Evolutionary conservation across 345 rosid genomes (phyloP).

Genomic region (Populus tremula): DNA sequence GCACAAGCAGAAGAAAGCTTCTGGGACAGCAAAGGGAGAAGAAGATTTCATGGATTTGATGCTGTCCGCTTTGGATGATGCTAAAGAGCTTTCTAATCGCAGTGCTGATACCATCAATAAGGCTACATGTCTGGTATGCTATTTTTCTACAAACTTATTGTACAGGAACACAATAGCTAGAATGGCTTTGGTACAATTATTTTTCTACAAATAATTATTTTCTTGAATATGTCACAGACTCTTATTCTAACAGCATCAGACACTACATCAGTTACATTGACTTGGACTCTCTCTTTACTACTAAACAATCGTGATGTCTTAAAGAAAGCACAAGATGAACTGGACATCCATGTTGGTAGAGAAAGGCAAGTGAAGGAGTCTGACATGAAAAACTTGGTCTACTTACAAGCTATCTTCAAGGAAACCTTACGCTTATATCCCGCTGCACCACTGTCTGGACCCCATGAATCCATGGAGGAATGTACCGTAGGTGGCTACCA

Average conservation of each 20-base stretch:
- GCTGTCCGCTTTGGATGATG: conserved; percentile 16
- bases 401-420: conserved; percentile 27
- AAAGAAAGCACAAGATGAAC: conserved; percentile 21
- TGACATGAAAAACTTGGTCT: conserved; percentile 20
- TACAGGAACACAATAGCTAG: no score
- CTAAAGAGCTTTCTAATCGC: background rate
- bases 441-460: background rate
- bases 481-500: conserved; percentile 10
- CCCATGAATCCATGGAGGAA: conserved; percentile 9
- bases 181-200: no score
- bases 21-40: background rate
- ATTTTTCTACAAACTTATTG: no score
- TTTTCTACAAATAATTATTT: no score
- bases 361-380: conserved; percentile 22
- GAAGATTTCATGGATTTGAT: conserved; percentile 44
- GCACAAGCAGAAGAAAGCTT: background rate
- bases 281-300: conserved; percentile 27
- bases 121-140: conserved; percentile 34
- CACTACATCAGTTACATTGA: conserved; percentile 13
- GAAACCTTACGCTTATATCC: conserved; percentile 28
- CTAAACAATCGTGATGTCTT: conserved; percentile 10
- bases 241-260: conserved; percentile 23
- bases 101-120: conserved; percentile 31
- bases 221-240: background rate
- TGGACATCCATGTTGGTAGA: conserved; percentile 19